phyloP scores from a whole-genome alignment of 257 asterid genomes.

The Solanum tarapatanum region DNA sequence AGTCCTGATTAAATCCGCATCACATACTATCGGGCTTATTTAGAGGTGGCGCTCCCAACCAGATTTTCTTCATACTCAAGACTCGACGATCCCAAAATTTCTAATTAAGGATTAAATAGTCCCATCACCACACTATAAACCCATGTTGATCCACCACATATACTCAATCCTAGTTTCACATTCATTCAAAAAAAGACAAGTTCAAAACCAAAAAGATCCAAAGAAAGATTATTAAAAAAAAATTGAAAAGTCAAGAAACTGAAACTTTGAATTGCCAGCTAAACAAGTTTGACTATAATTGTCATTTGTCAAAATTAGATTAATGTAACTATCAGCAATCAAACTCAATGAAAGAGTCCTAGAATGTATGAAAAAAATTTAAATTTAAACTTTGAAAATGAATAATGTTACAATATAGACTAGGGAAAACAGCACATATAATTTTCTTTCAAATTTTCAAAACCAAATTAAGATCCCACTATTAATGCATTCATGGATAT shows the following conservation, averaged over 20 bases:
- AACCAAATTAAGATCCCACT: background rate
- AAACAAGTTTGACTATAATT: background rate
- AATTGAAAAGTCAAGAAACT: background rate
- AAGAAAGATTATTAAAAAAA: background rate
- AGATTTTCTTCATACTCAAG: fast-evolving
- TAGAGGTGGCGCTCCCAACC: fast-evolving
- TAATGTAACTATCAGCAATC: background rate
- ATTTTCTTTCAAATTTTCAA: background rate
- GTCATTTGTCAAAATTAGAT: background rate
- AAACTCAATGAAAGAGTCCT: background rate
- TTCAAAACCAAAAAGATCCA: background rate
- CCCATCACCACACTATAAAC: too few species aligned
- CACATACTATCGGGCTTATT: fast-evolving
- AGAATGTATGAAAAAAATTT: background rate
- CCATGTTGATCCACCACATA: background rate
- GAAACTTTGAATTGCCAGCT: background rate
- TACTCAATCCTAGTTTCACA: background rate
- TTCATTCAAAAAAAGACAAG: background rate
- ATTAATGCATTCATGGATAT: background rate
- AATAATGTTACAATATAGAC: background rate
- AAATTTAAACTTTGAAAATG: background rate
- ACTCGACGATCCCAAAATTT: fast-evolving
- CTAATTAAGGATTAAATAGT: fast-evolving
- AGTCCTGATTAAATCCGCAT: fast-evolving
- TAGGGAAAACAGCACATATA: background rate